These are phyloP conservation scores for Sugiyamaella japonica DNA, from an alignment of 1,139 yeast genomes.

Conservation along the genomic window DNA sequence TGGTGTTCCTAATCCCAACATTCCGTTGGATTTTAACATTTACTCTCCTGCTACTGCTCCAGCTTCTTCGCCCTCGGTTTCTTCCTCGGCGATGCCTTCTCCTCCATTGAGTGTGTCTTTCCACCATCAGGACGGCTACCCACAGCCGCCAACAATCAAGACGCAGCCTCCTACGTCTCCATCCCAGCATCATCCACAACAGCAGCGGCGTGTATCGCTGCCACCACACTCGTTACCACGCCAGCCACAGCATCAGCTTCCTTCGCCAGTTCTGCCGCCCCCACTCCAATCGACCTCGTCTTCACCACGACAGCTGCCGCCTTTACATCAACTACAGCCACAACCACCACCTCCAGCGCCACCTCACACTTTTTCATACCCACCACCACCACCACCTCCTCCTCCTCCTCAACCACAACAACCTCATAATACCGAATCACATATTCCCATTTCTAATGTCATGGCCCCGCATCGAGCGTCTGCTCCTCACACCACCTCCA, in stretches of 20 bases:
- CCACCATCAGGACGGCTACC: background rate
- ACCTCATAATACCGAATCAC: background rate
- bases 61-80: slow-evolving; percentile 1
- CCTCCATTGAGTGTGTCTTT: slow-evolving; percentile 9
- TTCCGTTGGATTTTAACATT: slow-evolving; percentile 5
- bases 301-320: background rate
- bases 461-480: slow-evolving; percentile 14
- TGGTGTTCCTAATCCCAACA: background rate
- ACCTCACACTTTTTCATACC: slow-evolving; percentile 2
- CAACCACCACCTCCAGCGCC: slow-evolving; percentile 14
- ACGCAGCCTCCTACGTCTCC: slow-evolving; percentile 10
- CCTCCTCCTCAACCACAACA: slow-evolving; percentile 3
- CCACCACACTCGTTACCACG: slow-evolving; percentile 10
- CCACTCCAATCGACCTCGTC: background rate
- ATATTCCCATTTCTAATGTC: background rate
- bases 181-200: slow-evolving; percentile 5
- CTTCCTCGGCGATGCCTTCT: slow-evolving; percentile 8
- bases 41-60: background rate
- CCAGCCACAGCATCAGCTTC: slow-evolving; percentile 13
- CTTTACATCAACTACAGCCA: slow-evolving; percentile 3
- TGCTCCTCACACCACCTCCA: slow-evolving; percentile 10
- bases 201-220: slow-evolving; percentile 15
- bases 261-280: background rate
- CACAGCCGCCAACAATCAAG: too few relatives aligned
- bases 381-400: slow-evolving; percentile 18